Percentiles rank a stretch among this genome's conserved stretches.
These are phyloP conservation scores for Phellopilus nigrolimitatus DNA, from an alignment of 1,284 basidiomycete species.

Conservation along the genomic window DNA sequence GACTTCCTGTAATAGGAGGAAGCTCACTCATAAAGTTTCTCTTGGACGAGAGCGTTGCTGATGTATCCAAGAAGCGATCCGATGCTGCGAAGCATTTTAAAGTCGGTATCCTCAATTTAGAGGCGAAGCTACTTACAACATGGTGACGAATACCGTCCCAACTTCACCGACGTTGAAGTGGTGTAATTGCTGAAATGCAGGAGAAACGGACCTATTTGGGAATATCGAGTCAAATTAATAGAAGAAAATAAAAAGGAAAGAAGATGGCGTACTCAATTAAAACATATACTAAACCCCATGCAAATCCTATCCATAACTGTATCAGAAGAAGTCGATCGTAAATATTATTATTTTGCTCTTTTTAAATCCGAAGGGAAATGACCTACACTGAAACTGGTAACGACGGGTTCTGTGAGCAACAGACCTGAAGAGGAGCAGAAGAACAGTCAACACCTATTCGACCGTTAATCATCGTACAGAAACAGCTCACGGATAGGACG, in stretches of 20 bases:
- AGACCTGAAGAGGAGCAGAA: constrained; percentile 50
- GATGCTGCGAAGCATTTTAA: constrained; percentile 38
- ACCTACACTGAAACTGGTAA: constrained; percentile 66
- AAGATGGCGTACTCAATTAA: constrained; percentile 48
- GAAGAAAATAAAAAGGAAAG: neutral
- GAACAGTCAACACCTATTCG: too few species aligned
- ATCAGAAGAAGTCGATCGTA: neutral
- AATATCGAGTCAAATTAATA: neutral
- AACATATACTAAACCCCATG: constrained; percentile 75
- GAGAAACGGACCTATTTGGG: constrained; percentile 59
- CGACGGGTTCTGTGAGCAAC: constrained; percentile 71
- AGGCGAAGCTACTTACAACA: constrained; percentile 44
- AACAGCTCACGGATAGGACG: constrained; percentile 55
- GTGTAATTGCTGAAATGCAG: constrained; percentile 59
- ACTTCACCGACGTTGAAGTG: constrained; percentile 59
- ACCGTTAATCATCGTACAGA: neutral
- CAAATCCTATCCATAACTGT: constrained; percentile 71
- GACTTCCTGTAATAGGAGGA: neutral
- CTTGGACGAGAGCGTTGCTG: constrained; percentile 54
- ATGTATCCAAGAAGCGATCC: constrained; percentile 56
- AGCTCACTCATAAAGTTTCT: constrained; percentile 56
- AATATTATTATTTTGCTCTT: too few species aligned
- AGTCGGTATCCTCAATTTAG: constrained; percentile 1
- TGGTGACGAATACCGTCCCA: constrained; percentile 56
- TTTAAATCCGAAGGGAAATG: neutral